Conservation (phyloP, 179 eudicot genomes). For the Beta corolliflora region DNA sequence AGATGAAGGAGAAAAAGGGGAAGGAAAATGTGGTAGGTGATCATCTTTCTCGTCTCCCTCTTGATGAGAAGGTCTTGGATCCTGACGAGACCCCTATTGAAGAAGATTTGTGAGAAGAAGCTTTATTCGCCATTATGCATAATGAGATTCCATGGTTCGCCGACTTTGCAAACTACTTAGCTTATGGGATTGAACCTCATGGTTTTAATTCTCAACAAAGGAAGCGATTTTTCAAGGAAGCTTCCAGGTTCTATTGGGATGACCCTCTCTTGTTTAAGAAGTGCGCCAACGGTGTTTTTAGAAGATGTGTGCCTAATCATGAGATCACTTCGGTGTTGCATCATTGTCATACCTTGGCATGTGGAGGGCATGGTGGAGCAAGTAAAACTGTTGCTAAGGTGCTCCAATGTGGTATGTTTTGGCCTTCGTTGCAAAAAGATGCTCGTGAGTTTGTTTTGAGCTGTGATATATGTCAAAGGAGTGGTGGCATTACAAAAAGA, state of each 20-base stretch:
- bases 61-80: too few species aligned
- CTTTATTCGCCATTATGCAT: background rate
- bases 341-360: too few species aligned
- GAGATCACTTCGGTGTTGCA: too few species aligned
- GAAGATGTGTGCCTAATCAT: too few species aligned
- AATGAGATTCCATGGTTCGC: background rate
- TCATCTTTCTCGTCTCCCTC: background rate
- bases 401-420: too few species aligned
- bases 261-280: too few species aligned
- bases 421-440: background rate
- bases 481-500: too few species aligned
- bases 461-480: slow-evolving; percentile 1
- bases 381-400: too few species aligned
- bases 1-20: background rate
- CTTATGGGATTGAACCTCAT: background rate
- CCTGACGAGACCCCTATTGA: background rate
- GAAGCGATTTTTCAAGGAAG: too few species aligned
- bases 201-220: background rate
- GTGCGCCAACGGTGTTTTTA: too few species aligned
- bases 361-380: too few species aligned
- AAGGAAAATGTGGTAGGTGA: background rate
- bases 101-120: background rate
- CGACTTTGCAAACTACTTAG: background rate
- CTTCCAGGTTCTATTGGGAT: too few species aligned
- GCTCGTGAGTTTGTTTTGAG: background rate